A percentile compares a stretch with the other conserved stretches of the same genome.
phyloP scores from a whole-genome alignment of 1,139 yeast species.

The Nakaseomyces uthaithaninus region DNA sequence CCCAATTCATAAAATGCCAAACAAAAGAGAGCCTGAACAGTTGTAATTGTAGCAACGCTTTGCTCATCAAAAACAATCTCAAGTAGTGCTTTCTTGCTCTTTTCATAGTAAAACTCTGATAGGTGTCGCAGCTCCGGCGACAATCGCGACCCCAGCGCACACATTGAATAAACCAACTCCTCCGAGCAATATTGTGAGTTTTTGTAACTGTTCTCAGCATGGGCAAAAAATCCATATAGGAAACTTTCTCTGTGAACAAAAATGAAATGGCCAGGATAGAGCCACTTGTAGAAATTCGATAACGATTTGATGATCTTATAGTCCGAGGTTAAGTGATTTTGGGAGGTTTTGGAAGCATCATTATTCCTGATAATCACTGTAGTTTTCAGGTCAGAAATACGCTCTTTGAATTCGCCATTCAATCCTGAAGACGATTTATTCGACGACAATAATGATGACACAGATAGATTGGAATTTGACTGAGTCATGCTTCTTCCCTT shows the following conservation, averaged over 20 bases:
- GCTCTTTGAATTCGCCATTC: constrained; percentile 13
- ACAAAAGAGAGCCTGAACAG: constrained; percentile 44
- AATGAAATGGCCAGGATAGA: constrained; percentile 56
- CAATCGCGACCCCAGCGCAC: constrained; percentile 53
- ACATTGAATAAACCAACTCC: constrained; percentile 46
- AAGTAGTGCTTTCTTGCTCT: constrained; percentile 40
- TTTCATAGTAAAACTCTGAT: constrained; percentile 41
- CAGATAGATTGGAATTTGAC: constrained; percentile 10
- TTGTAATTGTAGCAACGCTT: constrained; percentile 27
- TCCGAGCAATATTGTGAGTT: constrained; percentile 43
- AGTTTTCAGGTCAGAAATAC: constrained; percentile 30
- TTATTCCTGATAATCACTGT: constrained; percentile 31
- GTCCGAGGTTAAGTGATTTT: constrained; percentile 24
- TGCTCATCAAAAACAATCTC: constrained; percentile 35
- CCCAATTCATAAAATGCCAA: constrained; percentile 54
- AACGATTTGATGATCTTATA: constrained; percentile 38
- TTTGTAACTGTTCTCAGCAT: constrained; percentile 28
- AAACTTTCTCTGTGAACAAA: constrained; percentile 62
- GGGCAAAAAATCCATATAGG: constrained; percentile 46
- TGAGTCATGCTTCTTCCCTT: constrained; percentile 14
- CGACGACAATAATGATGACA: constrained; percentile 9
- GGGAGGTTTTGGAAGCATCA: constrained; percentile 33
- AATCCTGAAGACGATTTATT: constrained; percentile 7
- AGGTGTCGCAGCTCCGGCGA: constrained; percentile 35
- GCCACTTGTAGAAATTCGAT: constrained; percentile 53